Percentiles rank a stretch among this genome's conserved stretches.
These are phyloP conservation scores for Pichia cephalocereana DNA, from an alignment of 805 yeast species.

Conservation along the genomic window DNA sequence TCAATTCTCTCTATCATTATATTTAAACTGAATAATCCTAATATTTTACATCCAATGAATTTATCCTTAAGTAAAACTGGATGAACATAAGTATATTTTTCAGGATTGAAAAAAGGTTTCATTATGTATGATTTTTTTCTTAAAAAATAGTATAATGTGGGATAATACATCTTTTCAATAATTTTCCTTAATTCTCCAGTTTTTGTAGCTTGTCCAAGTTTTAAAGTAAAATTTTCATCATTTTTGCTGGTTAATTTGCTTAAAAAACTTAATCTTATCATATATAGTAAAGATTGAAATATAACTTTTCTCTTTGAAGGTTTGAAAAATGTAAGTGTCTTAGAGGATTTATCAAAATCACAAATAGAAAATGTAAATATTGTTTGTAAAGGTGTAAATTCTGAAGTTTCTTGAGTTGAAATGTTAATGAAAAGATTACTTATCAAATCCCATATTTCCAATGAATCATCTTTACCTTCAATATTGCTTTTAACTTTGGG, in stretches of 20 bases:
- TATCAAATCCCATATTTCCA: neutral
- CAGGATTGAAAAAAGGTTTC: slow-evolving; percentile 6
- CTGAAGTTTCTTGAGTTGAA: neutral
- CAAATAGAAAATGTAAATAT: slow-evolving; percentile 2
- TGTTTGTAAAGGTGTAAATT: slow-evolving; percentile 1
- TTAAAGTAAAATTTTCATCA: neutral
- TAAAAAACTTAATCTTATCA: slow-evolving; percentile 4
- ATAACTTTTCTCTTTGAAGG: slow-evolving; percentile 1
- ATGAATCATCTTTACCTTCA: neutral
- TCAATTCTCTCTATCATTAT: slow-evolving; percentile 1
- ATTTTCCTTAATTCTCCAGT: slow-evolving; percentile 1
- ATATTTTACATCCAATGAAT: slow-evolving; percentile 5
- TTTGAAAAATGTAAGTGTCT: neutral
- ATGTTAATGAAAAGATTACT: neutral
- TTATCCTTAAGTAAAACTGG: slow-evolving; percentile 1
- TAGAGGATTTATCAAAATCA: neutral
- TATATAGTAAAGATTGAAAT: slow-evolving; percentile 2
- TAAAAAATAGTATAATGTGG: slow-evolving; percentile 3
- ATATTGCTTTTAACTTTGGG: neutral
- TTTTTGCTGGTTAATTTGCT: neutral
- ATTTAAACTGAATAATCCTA: slow-evolving; percentile 4
- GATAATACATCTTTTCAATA: slow-evolving; percentile 6
- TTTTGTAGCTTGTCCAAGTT: slow-evolving; percentile 1
- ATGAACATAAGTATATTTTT: slow-evolving; percentile 3
- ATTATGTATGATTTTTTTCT: neutral